Evolutionary conservation across 306 rosid species (phyloP).

Genomic region (Glycine soja): DNA sequence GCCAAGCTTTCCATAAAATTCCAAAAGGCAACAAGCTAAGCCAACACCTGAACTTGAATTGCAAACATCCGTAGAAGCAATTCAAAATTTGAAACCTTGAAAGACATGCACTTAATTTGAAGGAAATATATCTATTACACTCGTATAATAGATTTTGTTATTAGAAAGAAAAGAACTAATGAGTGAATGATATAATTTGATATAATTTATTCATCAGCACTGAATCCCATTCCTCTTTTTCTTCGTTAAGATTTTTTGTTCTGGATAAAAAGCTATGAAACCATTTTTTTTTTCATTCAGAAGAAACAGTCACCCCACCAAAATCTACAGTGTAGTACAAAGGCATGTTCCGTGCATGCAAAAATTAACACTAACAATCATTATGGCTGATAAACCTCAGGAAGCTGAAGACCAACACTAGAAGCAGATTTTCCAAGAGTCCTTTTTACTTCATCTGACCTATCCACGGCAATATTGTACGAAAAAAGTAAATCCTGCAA

Average conservation of each 20-base stretch:
- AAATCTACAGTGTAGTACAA: slow-evolving; percentile 20
- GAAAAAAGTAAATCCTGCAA: slow-evolving; percentile 87
- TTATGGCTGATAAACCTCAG: slow-evolving; percentile 75
- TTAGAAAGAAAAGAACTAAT: slow-evolving; percentile 24
- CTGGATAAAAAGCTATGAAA: slow-evolving; percentile 17
- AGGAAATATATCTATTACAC: slow-evolving; percentile 1
- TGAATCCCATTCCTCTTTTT: slow-evolving; percentile 26
- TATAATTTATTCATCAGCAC: slow-evolving; percentile 17
- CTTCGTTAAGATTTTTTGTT: not conserved
- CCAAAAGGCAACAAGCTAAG: too few species aligned
- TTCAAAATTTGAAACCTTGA: not conserved
- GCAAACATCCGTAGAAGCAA: too few species aligned
- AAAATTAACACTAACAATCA: slow-evolving; percentile 10
- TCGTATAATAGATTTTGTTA: not conserved
- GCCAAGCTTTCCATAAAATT: too few species aligned
- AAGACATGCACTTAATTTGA: not conserved
- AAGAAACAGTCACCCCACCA: slow-evolving; percentile 33
- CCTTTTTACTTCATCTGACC: slow-evolving; percentile 81
- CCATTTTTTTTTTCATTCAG: slow-evolving; percentile 16
- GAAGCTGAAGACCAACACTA: slow-evolving; percentile 91
- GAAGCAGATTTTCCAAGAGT: slow-evolving; percentile 91
- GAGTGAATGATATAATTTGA: not conserved
- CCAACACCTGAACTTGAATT: too few species aligned
- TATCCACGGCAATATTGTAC: slow-evolving; percentile 90
- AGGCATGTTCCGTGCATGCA: slow-evolving; percentile 2